phyloP scores from a whole-genome alignment of 2,329 filamentous ascomycete species.

The Paecilomyces formosus region DNA sequence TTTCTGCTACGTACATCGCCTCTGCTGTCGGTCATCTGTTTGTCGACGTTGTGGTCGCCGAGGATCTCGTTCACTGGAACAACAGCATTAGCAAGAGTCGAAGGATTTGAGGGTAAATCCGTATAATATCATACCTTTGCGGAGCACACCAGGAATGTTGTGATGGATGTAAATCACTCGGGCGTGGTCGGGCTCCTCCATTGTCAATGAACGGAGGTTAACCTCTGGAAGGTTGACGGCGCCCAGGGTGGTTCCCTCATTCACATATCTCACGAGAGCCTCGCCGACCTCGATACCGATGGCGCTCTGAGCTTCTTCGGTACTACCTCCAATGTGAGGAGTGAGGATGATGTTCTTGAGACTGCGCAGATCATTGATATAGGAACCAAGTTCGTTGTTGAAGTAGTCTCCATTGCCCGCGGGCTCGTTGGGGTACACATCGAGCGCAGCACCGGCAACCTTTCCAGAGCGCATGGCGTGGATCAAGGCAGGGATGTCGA shows the following conservation, averaged over 20 bases:
- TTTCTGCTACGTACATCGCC: slow-evolving; percentile 58
- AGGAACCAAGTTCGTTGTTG: slow-evolving; percentile 71
- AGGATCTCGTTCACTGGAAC: slow-evolving; percentile 80
- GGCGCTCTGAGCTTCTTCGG: slow-evolving; percentile 92
- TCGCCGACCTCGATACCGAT: slow-evolving; percentile 91
- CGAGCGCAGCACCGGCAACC: slow-evolving; percentile 87
- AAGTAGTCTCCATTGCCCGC: slow-evolving; percentile 94
- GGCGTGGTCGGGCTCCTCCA: slow-evolving; percentile 82
- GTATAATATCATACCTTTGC: slow-evolving; percentile 52
- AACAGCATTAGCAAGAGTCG: slow-evolving; percentile 7
- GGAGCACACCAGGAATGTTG: slow-evolving; percentile 90
- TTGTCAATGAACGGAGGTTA: slow-evolving; percentile 76
- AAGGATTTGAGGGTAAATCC: background rate
- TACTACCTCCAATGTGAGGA: slow-evolving; percentile 94
- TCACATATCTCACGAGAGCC: slow-evolving; percentile 87
- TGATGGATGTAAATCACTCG: slow-evolving; percentile 93
- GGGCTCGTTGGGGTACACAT: slow-evolving; percentile 92
- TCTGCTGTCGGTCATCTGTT: slow-evolving; percentile 94
- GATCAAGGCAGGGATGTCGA: slow-evolving; percentile 88
- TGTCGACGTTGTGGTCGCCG: slow-evolving; percentile 94
- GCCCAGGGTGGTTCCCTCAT: slow-evolving; percentile 83
- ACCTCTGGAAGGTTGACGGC: slow-evolving; percentile 98
- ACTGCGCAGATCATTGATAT: slow-evolving; percentile 75
- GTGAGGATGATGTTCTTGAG: slow-evolving; percentile 92
- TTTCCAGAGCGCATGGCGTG: slow-evolving; percentile 79